Conservation (phyloP, 345 rosid genomes). For the Salix udensis region DNA sequence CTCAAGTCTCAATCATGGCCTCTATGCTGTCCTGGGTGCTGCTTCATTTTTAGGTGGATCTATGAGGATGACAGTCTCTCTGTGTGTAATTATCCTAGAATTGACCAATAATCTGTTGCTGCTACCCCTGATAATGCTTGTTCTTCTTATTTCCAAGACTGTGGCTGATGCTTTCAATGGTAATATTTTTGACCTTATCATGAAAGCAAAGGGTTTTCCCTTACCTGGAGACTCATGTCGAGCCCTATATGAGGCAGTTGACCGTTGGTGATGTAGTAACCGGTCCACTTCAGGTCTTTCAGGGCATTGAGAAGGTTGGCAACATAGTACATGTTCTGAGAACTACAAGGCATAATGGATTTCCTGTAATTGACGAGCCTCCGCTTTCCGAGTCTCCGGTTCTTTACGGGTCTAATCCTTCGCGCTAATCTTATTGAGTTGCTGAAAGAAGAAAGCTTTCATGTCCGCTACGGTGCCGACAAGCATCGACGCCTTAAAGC, state of each 20-base stretch:
- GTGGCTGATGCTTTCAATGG: constrained; percentile 85
- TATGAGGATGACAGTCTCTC: constrained; percentile 92
- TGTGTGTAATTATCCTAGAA: constrained; percentile 82
- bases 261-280: constrained; percentile 72
- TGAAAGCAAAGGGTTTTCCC: constrained; percentile 95
- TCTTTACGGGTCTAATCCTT: constrained; percentile 74
- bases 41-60: constrained; percentile 91
- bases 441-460: constrained; percentile 68
- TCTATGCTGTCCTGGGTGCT: constrained; percentile 89
- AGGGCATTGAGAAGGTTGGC: constrained; percentile 72
- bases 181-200: constrained; percentile 77
- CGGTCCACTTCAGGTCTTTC: constrained; percentile 71
- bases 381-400: constrained; percentile 44
- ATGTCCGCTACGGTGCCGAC: constrained; percentile 39
- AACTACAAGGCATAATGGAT: constrained; percentile 73
- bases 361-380: constrained; percentile 73
- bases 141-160: constrained; percentile 85
- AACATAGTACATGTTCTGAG: constrained; percentile 67
- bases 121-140: constrained; percentile 89
- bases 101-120: constrained; percentile 79
- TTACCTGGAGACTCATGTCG: constrained; percentile 67
- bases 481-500: constrained; percentile 34
- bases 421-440: constrained; percentile 70
- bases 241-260: constrained; percentile 92
- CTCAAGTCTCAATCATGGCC: constrained; percentile 69